Evolutionary conservation across 2,329 filamentous ascomycete genomes (phyloP).

Genomic region (Clonostachys rhizophaga): DNA sequence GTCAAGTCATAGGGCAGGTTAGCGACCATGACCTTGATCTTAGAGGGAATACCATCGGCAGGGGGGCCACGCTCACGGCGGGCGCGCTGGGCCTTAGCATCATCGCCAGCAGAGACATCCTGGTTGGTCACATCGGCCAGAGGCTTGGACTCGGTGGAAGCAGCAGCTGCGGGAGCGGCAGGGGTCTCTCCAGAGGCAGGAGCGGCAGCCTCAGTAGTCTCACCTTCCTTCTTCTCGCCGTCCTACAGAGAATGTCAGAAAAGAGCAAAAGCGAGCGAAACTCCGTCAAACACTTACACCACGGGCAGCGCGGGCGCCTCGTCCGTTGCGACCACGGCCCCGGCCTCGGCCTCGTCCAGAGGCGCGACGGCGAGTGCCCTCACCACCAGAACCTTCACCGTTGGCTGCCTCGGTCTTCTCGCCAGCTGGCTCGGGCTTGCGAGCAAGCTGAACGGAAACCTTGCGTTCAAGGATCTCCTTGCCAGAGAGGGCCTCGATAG

Average conservation of each 20-base stretch:
- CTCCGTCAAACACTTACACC: constrained; percentile 31
- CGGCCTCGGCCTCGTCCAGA: constrained; percentile 65
- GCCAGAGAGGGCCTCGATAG: constrained; percentile 91
- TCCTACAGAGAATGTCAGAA: constrained; percentile 14
- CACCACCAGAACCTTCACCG: constrained; percentile 69
- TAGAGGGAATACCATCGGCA: constrained; percentile 94
- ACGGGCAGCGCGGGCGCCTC: constrained; percentile 54
- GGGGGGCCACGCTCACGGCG: constrained; percentile 85
- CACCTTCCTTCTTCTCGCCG: constrained; percentile 40
- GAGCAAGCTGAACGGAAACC: constrained; percentile 97
- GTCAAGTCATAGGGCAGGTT: constrained; percentile 98
- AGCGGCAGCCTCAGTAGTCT: constrained; percentile 35
- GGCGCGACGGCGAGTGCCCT: constrained; percentile 58
- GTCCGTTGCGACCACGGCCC: constrained; percentile 64
- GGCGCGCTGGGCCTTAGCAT: constrained; percentile 52
- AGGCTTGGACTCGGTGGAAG: constrained; percentile 49
- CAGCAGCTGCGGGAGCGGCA: constrained; percentile 39
- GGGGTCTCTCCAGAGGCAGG: constrained; percentile 37
- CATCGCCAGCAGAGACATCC: constrained; percentile 21
- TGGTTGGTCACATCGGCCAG: constrained; percentile 59
- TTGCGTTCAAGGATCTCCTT: constrained; percentile 98
- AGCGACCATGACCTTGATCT: constrained; percentile 99
- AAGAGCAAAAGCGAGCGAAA: constrained; percentile 7
- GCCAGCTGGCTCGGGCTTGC: constrained; percentile 85
- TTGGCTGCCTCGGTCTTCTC: constrained; percentile 72